Evolutionary conservation across 805 yeast species (phyloP), one percentile per base, ranked within the genome.

Genomic region (Candida piceae): DNA sequence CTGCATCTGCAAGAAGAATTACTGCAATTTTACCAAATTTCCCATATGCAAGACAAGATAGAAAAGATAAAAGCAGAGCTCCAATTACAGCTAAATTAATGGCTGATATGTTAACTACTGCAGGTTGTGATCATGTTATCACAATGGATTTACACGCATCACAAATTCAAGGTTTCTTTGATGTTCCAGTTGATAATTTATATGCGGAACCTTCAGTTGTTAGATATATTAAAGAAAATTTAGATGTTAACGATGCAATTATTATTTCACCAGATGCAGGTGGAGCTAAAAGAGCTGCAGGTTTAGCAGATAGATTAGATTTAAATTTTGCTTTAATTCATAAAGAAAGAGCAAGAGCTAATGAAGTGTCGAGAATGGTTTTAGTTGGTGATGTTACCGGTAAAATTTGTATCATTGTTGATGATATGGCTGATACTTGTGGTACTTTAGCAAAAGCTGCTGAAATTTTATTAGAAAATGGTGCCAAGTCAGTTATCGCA

Each of bases 361-460:
- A 84, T 55, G 93, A 84, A 57, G 89, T 84, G 26, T 77, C 85
- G 29, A 70, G 83, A 56, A 84, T 84, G 94, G 89, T 83, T 16
- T 67, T 84, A 35, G 94, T 84, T 34, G 94, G 94, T 54, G 93
- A 84, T 63, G 94, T 84, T 25, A 64, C 79, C 3, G 80, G 75
- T 42, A 84, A 84, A 60, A 69, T 78, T 34, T 84, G 93, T 65
- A 67, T 84, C 38, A 75, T 84, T 49, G 85, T 84, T 31, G 94
- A 84, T 63, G 94, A 84, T 60, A 84, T 84, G 88, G 93, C 93
- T 31, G 94, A 84, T 58, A 84, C 94, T 16, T 84, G 94, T 64
- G 94, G 93, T 44, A 84, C 94, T 15, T 64, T 84, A 45, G 84
- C 81, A 36, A 84, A 84, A 61, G 93, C 93, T 26, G 85, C 88